Percentiles rank a stretch among this genome's conserved stretches.
Evolutionary conservation across 768 basidiomycete genomes (phyloP).

Genomic region (Tricholoma sp.): DNA sequence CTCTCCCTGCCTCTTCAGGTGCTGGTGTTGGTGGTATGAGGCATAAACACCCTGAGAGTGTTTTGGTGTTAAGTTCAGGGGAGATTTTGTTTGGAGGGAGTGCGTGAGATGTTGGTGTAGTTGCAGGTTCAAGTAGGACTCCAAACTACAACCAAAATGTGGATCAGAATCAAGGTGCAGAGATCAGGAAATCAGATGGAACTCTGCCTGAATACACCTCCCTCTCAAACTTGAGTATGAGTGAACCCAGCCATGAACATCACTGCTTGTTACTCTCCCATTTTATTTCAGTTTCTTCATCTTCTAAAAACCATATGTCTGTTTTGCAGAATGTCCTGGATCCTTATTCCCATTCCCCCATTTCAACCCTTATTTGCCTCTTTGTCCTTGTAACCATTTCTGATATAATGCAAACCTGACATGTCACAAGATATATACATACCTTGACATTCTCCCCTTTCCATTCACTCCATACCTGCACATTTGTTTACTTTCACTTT

Average conservation of each 20-base stretch:
- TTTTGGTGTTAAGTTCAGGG: constrained; percentile 36
- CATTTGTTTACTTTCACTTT: too few species aligned
- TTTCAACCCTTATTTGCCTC: too few species aligned
- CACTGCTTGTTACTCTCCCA: background rate
- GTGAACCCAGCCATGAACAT: background rate
- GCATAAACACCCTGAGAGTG: constrained; percentile 58
- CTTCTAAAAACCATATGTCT: background rate
- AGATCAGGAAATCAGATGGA: background rate
- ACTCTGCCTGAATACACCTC: background rate
- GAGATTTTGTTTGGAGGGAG: constrained; percentile 5
- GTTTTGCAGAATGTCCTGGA: background rate
- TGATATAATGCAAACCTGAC: too few species aligned
- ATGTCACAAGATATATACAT: too few species aligned
- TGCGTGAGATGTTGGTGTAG: background rate
- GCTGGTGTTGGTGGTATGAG: constrained; percentile 18
- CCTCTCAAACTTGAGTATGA: background rate
- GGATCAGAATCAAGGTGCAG: background rate
- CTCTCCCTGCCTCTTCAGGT: too few species aligned
- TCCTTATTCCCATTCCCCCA: background rate
- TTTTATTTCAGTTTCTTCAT: background rate
- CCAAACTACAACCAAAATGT: background rate
- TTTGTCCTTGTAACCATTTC: too few species aligned
- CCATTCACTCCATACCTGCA: too few species aligned
- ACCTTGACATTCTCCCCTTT: too few species aligned
- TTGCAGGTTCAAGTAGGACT: background rate